Percentiles rank a stretch among this genome's conserved stretches.
phyloP scores from a whole-genome alignment of 176 grass and related monocot species.

The Otatea glauca region DNA sequence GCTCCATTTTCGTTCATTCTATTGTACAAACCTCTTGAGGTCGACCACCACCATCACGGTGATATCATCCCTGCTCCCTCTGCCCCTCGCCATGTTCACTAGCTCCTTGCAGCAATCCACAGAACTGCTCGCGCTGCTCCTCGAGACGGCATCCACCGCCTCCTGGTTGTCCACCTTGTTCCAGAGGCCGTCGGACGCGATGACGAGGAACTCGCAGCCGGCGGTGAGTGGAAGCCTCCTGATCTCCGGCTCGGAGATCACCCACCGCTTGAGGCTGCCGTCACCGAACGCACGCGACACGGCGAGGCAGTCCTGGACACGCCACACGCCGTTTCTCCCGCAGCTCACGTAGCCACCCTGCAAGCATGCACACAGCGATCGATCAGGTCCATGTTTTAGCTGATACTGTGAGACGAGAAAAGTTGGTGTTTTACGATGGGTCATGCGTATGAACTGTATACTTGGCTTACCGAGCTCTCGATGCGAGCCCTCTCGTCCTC shows the following conservation, averaged over 20 bases:
- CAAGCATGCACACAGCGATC: not conserved
- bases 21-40: conserved; percentile 54
- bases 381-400: not conserved
- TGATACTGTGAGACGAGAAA: not conserved
- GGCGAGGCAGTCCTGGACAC: conserved; percentile 76
- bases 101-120: conserved; percentile 55
- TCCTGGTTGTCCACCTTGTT: conserved; percentile 87
- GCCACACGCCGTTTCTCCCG: conserved; percentile 64
- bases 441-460: not conserved
- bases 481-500: conserved; percentile 67
- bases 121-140: conserved; percentile 9
- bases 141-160: conserved; percentile 60
- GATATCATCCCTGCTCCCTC: conserved; percentile 79
- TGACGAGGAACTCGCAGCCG: conserved; percentile 69
- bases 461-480: conserved; percentile 54
- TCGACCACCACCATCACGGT: conserved; percentile 86
- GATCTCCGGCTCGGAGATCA: conserved; percentile 59
- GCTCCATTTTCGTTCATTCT: not conserved
- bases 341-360: conserved; percentile 74
- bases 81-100: conserved; percentile 53
- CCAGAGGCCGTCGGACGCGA: conserved; percentile 92
- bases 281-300: conserved; percentile 72
- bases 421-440: not conserved
- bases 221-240: not conserved
- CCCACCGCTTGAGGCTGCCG: conserved; percentile 55